Evolutionary conservation across 2,329 filamentous ascomycete species (phyloP).

Genomic region (Clonostachys rhizophaga): DNA sequence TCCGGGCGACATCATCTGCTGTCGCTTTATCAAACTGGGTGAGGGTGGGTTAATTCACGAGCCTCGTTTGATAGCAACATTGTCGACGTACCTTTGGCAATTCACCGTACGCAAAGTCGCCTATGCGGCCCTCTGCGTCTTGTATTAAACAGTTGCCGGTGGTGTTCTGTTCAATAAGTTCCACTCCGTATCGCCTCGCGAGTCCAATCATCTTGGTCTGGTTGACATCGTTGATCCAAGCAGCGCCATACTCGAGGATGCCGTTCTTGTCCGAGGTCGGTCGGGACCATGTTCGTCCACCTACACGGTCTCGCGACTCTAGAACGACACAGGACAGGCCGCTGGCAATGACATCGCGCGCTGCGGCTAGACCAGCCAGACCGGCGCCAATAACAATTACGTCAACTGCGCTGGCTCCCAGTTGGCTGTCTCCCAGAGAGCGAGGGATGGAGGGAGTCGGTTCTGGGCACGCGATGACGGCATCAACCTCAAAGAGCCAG

Average conservation of each 20-base stretch:
- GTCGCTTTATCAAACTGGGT: constrained; percentile 2
- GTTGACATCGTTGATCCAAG: constrained; percentile 55
- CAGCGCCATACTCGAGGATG: constrained; percentile 46
- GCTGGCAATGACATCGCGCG: constrained; percentile 20
- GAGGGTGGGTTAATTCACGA: background rate
- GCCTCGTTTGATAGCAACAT: background rate
- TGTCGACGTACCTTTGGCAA: constrained; percentile 10
- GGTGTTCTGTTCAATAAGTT: constrained; percentile 41
- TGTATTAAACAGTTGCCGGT: constrained; percentile 36
- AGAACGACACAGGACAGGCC: constrained; percentile 36
- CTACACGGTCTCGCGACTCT: constrained; percentile 43
- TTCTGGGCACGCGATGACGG: constrained; percentile 18
- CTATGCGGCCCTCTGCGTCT: constrained; percentile 21
- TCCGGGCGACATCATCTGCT: constrained; percentile 1
- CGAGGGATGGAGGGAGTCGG: background rate
- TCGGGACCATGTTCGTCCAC: constrained; percentile 43
- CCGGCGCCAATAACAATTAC: constrained; percentile 40
- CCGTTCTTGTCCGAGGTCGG: constrained; percentile 22
- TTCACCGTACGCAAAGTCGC: constrained; percentile 11
- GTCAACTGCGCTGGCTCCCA: constrained; percentile 5
- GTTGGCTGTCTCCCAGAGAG: background rate
- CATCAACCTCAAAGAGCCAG: constrained; percentile 38
- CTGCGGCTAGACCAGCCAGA: constrained; percentile 28
- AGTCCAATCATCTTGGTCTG: constrained; percentile 37
- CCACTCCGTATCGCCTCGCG: constrained; percentile 27